Evolutionary conservation across 2,329 filamentous ascomycete species (phyloP).

Genomic region (Myriosclerotinia scirpicola): DNA sequence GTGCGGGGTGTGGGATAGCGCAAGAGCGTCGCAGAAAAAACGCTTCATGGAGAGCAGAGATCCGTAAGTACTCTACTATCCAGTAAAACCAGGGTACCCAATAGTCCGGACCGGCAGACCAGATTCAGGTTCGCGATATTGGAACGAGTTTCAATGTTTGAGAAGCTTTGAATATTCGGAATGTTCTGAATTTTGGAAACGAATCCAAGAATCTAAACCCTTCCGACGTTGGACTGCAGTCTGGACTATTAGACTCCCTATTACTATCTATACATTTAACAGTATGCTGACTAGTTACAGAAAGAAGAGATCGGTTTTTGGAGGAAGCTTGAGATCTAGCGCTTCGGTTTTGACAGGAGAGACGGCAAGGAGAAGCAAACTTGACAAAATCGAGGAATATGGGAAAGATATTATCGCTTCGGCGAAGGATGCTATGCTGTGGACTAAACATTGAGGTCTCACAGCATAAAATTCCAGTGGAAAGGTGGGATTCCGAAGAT

Average conservation of each 20-base stretch:
- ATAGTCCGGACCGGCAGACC: too few relatives aligned
- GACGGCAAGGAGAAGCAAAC: neutral
- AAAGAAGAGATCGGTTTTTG: neutral
- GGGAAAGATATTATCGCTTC: conserved; percentile 7
- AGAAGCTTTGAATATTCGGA: too few relatives aligned
- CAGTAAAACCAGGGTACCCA: too few relatives aligned
- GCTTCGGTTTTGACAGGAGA: neutral
- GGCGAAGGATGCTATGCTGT: conserved; percentile 2
- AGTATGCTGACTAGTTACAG: neutral
- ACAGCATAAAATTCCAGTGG: accelerated
- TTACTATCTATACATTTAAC: neutral
- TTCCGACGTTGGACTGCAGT: too few relatives aligned
- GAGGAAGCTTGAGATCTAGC: neutral
- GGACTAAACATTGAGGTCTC: neutral
- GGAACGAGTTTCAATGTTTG: too few relatives aligned
- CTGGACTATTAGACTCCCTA: too few relatives aligned
- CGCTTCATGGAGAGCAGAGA: neutral
- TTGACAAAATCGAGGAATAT: conserved; percentile 13
- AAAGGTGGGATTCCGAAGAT: neutral
- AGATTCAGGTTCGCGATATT: too few relatives aligned
- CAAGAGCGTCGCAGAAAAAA: neutral
- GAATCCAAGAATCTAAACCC: too few relatives aligned
- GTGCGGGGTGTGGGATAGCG: neutral
- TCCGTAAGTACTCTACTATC: neutral
- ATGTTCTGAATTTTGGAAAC: too few relatives aligned